Conservation (phyloP, 2,329 filamentous ascomycete genomes). For the Penicillium polonicum region DNA sequence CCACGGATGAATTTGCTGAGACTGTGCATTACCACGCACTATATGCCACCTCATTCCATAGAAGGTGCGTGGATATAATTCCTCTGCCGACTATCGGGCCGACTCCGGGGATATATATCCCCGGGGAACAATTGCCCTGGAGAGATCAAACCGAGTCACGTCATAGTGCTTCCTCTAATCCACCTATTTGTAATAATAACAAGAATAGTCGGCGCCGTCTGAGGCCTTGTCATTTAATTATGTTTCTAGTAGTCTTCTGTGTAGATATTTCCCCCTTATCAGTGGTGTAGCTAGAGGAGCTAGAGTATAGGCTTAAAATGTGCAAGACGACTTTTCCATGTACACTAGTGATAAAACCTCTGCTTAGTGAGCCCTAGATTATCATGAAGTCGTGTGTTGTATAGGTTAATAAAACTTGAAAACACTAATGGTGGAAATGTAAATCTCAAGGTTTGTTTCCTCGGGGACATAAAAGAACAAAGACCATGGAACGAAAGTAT, state of each 20-base stretch:
- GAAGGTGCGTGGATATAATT: not conserved
- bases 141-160: not conserved
- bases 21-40: not conserved
- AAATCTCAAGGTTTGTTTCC: no score
- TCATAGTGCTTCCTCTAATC: not conserved
- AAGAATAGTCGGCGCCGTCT: no score
- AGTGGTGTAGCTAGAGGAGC: no score
- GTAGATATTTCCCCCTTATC: no score
- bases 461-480: not conserved
- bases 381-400: no score
- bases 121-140: not conserved
- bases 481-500: not conserved
- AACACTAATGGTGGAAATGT: not conserved
- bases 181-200: no score
- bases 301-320: no score
- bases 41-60: no score
- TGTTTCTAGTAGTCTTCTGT: no score
- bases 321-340: no score
- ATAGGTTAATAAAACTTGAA: not conserved
- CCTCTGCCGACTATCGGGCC: constrained; percentile 1
- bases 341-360: not conserved
- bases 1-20: not conserved
- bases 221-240: no score
- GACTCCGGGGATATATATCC: not conserved
- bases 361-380: not conserved